These are phyloP conservation scores for Saccharum officinarum DNA, from an alignment of 176 grass and related monocot species.

Conservation along the genomic window DNA sequence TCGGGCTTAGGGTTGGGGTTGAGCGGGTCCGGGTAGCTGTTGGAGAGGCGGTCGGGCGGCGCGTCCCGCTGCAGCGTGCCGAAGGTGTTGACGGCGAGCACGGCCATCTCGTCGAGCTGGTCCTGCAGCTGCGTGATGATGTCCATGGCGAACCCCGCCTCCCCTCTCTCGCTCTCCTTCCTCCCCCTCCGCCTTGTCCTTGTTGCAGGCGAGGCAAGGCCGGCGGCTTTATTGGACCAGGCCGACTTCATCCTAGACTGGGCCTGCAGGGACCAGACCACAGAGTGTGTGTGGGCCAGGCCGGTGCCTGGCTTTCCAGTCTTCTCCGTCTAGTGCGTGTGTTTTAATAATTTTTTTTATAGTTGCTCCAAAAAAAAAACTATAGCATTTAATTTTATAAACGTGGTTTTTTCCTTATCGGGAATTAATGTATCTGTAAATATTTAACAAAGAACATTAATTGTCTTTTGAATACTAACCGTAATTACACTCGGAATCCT, in stretches of 20 bases:
- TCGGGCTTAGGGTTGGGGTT: slow-evolving; percentile 60
- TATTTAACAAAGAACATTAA: neutral
- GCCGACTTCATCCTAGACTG: neutral
- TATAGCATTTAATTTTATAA: no score
- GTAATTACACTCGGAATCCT: neutral
- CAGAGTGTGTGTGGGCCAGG: neutral
- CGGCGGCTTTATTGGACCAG: neutral
- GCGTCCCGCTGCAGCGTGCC: slow-evolving; percentile 91
- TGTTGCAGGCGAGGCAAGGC: neutral
- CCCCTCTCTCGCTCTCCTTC: neutral
- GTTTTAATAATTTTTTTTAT: no score
- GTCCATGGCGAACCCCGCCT: slow-evolving; percentile 47
- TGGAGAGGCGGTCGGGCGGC: slow-evolving; percentile 81
- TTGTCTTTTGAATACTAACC: neutral
- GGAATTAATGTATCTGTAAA: neutral
- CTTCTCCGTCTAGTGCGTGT: neutral
- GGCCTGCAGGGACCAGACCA: neutral
- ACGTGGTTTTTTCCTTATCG: neutral
- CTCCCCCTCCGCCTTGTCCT: neutral
- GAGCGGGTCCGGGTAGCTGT: slow-evolving; percentile 77
- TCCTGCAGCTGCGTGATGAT: slow-evolving; percentile 98
- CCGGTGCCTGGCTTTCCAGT: neutral
- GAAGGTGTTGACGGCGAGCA: slow-evolving; percentile 86
- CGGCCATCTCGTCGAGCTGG: slow-evolving; percentile 79
- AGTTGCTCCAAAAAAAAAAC: no score